These are phyloP conservation scores for Trichosporon sp. DNA, from an alignment of 1,284 basidiomycete genomes.

Conservation along the genomic window DNA sequence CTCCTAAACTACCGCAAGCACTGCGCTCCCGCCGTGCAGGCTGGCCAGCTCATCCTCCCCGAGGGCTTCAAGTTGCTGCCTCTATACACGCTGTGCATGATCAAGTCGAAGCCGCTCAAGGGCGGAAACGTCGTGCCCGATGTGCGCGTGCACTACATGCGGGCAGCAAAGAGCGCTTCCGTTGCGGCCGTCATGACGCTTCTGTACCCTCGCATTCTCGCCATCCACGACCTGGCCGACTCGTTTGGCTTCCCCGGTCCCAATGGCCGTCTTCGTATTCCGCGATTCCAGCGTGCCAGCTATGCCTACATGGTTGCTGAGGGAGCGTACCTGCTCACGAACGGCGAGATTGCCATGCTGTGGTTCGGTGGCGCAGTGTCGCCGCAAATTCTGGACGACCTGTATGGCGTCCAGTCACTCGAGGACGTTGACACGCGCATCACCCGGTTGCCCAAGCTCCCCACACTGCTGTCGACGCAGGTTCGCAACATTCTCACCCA, in stretches of 20 bases:
- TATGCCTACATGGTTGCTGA: constrained; percentile 86
- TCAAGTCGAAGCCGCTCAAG: constrained; percentile 91
- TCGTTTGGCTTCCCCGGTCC: constrained; percentile 65
- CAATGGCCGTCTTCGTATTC: constrained; percentile 68
- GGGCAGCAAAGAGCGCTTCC: constrained; percentile 71
- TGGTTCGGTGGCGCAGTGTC: constrained; percentile 87
- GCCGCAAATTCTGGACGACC: constrained; percentile 77
- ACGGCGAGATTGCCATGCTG: constrained; percentile 84
- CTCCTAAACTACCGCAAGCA: constrained; percentile 86
- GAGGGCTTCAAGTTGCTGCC: constrained; percentile 91
- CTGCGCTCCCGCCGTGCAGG: constrained; percentile 80
- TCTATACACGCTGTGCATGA: constrained; percentile 77
- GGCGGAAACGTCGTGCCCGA: constrained; percentile 91
- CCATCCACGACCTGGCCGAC: constrained; percentile 81
- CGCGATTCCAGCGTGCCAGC: constrained; percentile 79
- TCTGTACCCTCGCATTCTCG: constrained; percentile 86
- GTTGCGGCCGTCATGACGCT: constrained; percentile 73
- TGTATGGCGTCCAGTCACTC: constrained; percentile 83
- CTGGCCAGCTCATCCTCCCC: constrained; percentile 90
- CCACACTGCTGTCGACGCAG: constrained; percentile 79
- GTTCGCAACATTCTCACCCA: constrained; percentile 78
- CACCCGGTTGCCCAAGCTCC: constrained; percentile 72
- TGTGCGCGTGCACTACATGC: constrained; percentile 83
- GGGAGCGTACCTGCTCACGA: constrained; percentile 90
- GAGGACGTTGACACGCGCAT: constrained; percentile 72